Evolutionary conservation across 805 yeast species (phyloP).

Genomic region (Hanseniaspora valbyensis): DNA sequence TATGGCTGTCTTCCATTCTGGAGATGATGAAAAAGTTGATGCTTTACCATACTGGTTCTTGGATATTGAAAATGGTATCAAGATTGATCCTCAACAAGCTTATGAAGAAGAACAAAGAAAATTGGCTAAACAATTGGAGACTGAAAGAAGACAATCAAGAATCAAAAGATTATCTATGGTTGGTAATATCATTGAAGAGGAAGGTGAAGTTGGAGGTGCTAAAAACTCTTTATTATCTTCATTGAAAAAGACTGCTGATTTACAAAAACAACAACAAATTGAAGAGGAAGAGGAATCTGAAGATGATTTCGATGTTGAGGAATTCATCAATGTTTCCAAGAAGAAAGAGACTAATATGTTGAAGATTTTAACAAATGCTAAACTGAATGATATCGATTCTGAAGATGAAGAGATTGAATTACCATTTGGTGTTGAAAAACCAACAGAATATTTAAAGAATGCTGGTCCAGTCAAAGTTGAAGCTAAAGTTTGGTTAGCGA

Average conservation of each 20-base stretch:
- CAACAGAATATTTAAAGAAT: slow-evolving; percentile 66
- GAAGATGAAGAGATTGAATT: slow-evolving; percentile 78
- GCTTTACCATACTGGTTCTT: slow-evolving; percentile 91
- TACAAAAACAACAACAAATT: background rate
- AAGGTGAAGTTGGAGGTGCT: slow-evolving; percentile 2
- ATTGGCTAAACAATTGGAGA: slow-evolving; percentile 36
- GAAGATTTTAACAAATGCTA: slow-evolving; percentile 32
- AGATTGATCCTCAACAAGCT: slow-evolving; percentile 69
- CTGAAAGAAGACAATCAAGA: slow-evolving; percentile 28
- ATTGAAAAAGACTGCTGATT: slow-evolving; percentile 5
- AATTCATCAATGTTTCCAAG: slow-evolving; percentile 38
- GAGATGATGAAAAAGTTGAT: slow-evolving; percentile 74
- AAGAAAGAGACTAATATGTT: slow-evolving; percentile 27
- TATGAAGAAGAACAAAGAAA: slow-evolving; percentile 54
- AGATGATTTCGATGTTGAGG: slow-evolving; percentile 45
- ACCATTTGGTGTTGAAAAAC: slow-evolving; percentile 84
- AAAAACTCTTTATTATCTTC: slow-evolving; percentile 10
- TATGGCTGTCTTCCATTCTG: slow-evolving; percentile 73
- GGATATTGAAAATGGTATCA: slow-evolving; percentile 69
- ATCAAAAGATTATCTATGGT: slow-evolving; percentile 29
- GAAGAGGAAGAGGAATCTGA: slow-evolving; percentile 12
- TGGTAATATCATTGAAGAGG: slow-evolving; percentile 14
- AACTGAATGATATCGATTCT: slow-evolving; percentile 52
- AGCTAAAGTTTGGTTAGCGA: slow-evolving; percentile 97
- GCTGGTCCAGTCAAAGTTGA: slow-evolving; percentile 90